Conservation (phyloP, 495 filamentous ascomycete genomes). For the Aspergillus haitiensis region DNA sequence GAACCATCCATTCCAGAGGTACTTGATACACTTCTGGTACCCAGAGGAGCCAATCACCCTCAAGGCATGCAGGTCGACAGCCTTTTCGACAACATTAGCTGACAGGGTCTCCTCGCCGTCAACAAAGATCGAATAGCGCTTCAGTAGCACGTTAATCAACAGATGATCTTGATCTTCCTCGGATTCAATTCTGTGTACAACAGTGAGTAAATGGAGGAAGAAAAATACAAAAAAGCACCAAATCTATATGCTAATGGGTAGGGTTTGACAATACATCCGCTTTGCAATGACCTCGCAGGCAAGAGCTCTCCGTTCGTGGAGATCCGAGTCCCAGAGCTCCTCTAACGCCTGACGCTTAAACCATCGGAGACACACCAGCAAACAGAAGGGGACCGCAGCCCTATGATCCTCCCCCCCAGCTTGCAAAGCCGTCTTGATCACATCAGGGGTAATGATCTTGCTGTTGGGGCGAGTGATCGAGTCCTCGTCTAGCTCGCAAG, state of each 20-base stretch:
- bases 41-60: conserved; percentile 83
- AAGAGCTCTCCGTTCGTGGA: conserved; percentile 73
- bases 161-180: conserved; percentile 77
- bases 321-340: conserved; percentile 88
- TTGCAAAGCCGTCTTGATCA: conserved; percentile 72
- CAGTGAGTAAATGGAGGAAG: no score
- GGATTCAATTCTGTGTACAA: conserved; percentile 65
- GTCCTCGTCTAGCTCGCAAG: conserved; percentile 77
- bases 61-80: conserved; percentile 89
- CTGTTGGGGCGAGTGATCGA: conserved; percentile 77
- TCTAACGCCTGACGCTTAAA: conserved; percentile 76
- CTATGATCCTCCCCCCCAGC: conserved; percentile 76
- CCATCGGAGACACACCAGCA: conserved; percentile 89
- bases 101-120: conserved; percentile 70
- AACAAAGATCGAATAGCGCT: conserved; percentile 80
- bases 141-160: conserved; percentile 79
- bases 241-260: background rate
- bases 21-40: conserved; percentile 92
- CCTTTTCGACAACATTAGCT: conserved; percentile 84
- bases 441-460: conserved; percentile 74
- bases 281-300: conserved; percentile 98
- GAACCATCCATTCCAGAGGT: conserved; percentile 95
- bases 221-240: no score
- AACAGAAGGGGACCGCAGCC: conserved; percentile 79
- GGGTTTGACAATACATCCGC: conserved; percentile 55